Conservation (phyloP, 768 basidiomycete species). For the Macrolepiota dolichaula region DNA sequence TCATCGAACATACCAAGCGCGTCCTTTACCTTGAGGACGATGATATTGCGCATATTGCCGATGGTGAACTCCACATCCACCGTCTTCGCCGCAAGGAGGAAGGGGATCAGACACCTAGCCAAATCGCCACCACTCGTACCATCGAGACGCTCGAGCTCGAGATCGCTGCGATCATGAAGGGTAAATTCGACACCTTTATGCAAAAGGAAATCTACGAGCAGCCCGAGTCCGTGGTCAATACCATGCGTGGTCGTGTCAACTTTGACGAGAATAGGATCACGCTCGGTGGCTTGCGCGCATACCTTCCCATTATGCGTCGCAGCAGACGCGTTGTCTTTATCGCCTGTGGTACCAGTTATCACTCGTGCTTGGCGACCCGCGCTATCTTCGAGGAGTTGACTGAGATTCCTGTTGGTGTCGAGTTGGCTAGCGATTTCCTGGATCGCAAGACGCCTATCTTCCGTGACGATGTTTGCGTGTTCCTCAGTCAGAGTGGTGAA, state of each 20-base stretch:
- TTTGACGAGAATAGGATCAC: slow-evolving; percentile 91
- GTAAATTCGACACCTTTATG: slow-evolving; percentile 99
- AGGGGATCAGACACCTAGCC: slow-evolving; percentile 54
- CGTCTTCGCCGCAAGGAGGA: slow-evolving; percentile 90
- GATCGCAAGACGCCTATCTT: slow-evolving; percentile 99
- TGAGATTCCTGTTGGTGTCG: slow-evolving; percentile 96
- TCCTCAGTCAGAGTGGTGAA: slow-evolving; percentile 97
- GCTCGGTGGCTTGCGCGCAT: slow-evolving; percentile 92
- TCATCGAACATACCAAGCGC: slow-evolving; percentile 98
- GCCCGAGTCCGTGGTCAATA: slow-evolving; percentile 99
- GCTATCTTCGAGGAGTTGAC: slow-evolving; percentile 99
- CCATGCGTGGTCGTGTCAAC: slow-evolving; percentile 99
- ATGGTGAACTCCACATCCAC: slow-evolving; percentile 98
- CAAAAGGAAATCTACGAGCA: slow-evolving; percentile 99
- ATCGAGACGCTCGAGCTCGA: slow-evolving; percentile 99
- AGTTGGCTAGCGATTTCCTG: slow-evolving; percentile 96
- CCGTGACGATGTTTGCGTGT: slow-evolving; percentile 96
- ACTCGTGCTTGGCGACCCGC: slow-evolving; percentile 94
- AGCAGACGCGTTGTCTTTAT: slow-evolving; percentile 93
- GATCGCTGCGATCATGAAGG: slow-evolving; percentile 99
- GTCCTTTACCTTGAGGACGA: slow-evolving; percentile 99
- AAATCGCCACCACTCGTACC: slow-evolving; percentile 74
- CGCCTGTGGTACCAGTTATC: slow-evolving; percentile 98
- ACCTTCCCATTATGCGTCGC: slow-evolving; percentile 93
- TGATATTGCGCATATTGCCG: slow-evolving; percentile 96